Base-by-base conservation (phyloP, 163 green algal genomes). In the Chlamydomonas reinhardtii region DNA sequence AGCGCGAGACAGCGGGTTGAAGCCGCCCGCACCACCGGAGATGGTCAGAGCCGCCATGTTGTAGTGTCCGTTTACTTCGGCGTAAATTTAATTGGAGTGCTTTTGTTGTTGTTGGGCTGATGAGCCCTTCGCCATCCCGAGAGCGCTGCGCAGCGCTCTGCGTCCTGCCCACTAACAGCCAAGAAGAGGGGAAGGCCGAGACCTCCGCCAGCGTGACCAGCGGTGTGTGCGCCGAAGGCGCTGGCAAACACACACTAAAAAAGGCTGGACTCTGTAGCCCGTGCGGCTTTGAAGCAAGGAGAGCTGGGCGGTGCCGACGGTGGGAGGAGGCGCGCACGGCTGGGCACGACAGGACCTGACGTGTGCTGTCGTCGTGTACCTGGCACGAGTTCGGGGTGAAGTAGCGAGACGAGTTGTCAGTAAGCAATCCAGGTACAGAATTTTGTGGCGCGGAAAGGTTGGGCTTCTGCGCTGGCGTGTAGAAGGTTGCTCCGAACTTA, bases 131-230 rank as follows among this genome's bases (percentile, higher is more conserved):
- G 62, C 76, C 76, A 83, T 83, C 25, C 76, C 76, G 35, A 16
- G 73, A 43, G 76, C 37, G 76, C 59, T 61, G 37, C 5, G 29
- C n/a, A 0, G 62, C 76, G 76, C 76, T 65, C 76, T 74, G 37
- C 61, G 71, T 24, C 27, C 62, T 64, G 43, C 39, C 12, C 0
- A 37, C 43, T 27, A 39, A 14, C 35, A 74, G 76, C 62, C 73
- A 24, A n/a, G 39, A 48, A 48, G 16, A 32, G 24, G 20, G 32
- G 39, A 12, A 39, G 62, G 37, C 52, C 9, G 29, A 64, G 39
- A 74, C 35, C 76, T 59, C 62, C 76, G 76, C 76, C 76, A 83
- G 76, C 76, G 62, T 83, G 76, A 35, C 65, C 25, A 17, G 29
- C 29, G 32, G 16, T n/a, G 9, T n/a, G 25, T 69, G 25, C 62